Percentiles rank a stretch among this genome's conserved stretches.
phyloP scores from a whole-genome alignment of 208 protist genomes.

The Endotrypanum monterogeii region DNA sequence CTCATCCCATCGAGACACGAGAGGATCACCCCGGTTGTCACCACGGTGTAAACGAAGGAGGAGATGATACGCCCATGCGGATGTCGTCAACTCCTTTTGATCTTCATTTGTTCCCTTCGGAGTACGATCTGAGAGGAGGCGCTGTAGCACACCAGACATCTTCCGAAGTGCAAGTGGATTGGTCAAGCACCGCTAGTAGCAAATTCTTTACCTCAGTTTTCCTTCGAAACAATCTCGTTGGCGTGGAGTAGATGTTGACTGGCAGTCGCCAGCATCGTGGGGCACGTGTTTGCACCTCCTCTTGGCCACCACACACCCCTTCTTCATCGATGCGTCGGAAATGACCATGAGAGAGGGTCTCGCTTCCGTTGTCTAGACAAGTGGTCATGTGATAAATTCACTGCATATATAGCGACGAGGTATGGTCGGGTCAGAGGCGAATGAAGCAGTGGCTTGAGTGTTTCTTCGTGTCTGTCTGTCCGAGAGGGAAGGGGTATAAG shows the following conservation, averaged over 20 bases:
- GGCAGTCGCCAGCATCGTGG: not conserved
- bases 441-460: not conserved
- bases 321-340: not conserved
- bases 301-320: not conserved
- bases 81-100: not conserved
- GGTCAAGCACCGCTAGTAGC: no score
- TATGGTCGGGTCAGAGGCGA: conserved; percentile 3
- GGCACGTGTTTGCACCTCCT: not conserved
- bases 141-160: not conserved
- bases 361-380: not conserved
- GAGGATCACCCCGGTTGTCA: not conserved
- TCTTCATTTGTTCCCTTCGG: not conserved
- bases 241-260: not conserved
- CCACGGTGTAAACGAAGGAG: not conserved
- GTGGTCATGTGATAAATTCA: conserved; percentile 3
- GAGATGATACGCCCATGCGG: not conserved
- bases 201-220: not conserved
- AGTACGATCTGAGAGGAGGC: not conserved
- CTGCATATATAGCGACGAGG: conserved; percentile 6
- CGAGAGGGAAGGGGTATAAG: no score
- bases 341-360: not conserved
- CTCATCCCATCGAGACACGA: not conserved
- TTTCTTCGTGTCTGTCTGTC: no score
- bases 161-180: not conserved
- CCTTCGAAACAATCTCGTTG: not conserved